Conservation (phyloP, 352 stramenopile genomes). For the Pythium monospermum region DNA sequence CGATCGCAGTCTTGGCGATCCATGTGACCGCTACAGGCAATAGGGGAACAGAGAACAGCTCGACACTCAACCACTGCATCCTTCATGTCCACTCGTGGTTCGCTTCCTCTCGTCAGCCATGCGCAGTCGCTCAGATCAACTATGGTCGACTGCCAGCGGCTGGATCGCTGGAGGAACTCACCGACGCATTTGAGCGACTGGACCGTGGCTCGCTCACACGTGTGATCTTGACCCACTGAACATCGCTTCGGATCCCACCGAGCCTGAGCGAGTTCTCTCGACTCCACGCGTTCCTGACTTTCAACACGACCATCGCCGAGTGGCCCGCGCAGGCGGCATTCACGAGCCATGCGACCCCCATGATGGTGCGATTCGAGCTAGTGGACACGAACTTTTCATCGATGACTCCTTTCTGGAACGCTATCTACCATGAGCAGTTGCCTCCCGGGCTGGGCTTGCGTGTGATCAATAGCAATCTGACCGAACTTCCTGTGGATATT, state of each 20-base stretch:
- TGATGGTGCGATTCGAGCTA: background rate
- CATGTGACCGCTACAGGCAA: too few species aligned
- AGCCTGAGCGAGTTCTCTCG: background rate
- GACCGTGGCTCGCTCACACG: background rate
- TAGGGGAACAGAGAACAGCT: too few species aligned
- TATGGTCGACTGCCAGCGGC: background rate
- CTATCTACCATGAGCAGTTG: background rate
- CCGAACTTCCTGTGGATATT: background rate
- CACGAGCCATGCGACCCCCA: background rate
- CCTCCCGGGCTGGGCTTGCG: background rate
- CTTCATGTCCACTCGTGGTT: background rate
- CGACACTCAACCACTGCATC: too few species aligned
- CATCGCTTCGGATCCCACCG: background rate
- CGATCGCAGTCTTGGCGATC: too few species aligned
- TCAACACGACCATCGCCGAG: background rate
- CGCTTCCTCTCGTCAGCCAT: background rate
- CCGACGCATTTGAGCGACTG: background rate
- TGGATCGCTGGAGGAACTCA: background rate
- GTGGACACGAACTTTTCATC: conserved; percentile 2
- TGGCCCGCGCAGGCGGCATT: background rate
- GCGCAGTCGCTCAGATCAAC: background rate
- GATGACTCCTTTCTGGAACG: background rate
- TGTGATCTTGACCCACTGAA: background rate
- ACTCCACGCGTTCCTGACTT: background rate
- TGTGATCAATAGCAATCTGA: background rate